Percentiles rank a stretch among this genome's conserved stretches.
phyloP scores from a whole-genome alignment of 192 early-diverging fungal genomes.

The Nowakowskiella sp. region DNA sequence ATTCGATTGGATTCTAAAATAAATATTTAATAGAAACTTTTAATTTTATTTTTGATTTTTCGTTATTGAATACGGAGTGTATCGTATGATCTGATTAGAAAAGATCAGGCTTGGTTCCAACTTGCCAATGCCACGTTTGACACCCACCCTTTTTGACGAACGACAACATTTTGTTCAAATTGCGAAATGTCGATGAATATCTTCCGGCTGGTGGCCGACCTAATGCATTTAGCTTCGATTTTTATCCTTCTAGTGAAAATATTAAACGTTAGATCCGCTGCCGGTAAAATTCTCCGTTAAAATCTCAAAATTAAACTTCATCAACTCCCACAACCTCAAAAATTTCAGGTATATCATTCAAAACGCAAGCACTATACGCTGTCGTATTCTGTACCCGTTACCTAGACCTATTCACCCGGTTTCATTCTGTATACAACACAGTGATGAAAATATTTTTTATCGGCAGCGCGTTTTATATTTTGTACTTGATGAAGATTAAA shows the following conservation, averaged over 20 bases:
- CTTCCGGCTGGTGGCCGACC: constrained; percentile 82
- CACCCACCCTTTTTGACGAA: not conserved
- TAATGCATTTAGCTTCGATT: constrained; percentile 93
- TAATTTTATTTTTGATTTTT: no score
- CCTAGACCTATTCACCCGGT: constrained; percentile 73
- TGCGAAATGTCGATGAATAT: constrained; percentile 71
- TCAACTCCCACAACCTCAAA: not conserved
- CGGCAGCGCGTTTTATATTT: constrained; percentile 70
- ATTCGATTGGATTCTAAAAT: no score
- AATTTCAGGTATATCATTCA: constrained; percentile 96
- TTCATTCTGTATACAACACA: constrained; percentile 83
- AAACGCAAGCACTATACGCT: constrained; percentile 87
- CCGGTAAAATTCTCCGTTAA: constrained; percentile 45
- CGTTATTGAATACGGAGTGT: no score
- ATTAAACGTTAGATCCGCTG: constrained; percentile 75
- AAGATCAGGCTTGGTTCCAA: not conserved
- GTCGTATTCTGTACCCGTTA: constrained; percentile 92
- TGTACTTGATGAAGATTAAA: constrained; percentile 79
- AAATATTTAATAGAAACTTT: no score
- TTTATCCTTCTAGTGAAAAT: constrained; percentile 90
- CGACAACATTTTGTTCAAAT: not conserved
- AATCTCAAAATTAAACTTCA: no score
- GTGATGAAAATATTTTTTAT: constrained; percentile 96
- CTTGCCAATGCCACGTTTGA: not conserved
- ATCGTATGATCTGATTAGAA: no score